Evolutionary conservation across 2,329 filamentous ascomycete genomes (phyloP).

Genomic region (Fusarium sublunatum): DNA sequence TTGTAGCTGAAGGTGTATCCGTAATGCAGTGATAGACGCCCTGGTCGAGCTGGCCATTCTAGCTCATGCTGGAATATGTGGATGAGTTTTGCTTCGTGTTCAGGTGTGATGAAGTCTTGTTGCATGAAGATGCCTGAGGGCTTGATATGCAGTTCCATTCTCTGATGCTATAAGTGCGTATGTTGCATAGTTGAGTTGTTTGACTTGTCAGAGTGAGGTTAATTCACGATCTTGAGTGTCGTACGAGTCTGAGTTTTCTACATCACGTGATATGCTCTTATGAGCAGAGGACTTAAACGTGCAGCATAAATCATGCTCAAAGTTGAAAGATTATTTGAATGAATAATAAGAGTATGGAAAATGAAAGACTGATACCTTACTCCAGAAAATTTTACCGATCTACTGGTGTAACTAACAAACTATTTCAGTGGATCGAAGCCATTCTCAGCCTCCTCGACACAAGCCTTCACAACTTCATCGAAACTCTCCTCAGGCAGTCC

Average conservation of each 20-base stretch:
- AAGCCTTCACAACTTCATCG: conserved; percentile 1
- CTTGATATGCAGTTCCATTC: conserved; percentile 43
- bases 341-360: too few species aligned
- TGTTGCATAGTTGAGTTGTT: not conserved
- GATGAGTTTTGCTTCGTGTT: conserved; percentile 59
- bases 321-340: not conserved
- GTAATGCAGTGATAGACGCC: conserved; percentile 64
- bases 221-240: not conserved
- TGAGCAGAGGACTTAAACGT: not conserved
- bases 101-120: conserved; percentile 58
- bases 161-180: accelerated
- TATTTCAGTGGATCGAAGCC: conserved; percentile 1
- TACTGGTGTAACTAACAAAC: not conserved
- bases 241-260: conserved; percentile 23
- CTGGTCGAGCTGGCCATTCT: conserved; percentile 58
- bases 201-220: not conserved
- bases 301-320: not conserved
- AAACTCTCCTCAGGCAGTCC: conserved; percentile 1
- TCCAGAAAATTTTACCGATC: too few species aligned
- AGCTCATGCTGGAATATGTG: conserved; percentile 57
- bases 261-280: conserved; percentile 2
- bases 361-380: not conserved
- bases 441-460: not conserved
- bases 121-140: conserved; percentile 58
- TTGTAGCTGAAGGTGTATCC: conserved; percentile 70